Evolutionary conservation across 768 basidiomycete genomes (phyloP), one percentile per base, ranked within the genome.

Genomic region (Tricholoma sp.): DNA sequence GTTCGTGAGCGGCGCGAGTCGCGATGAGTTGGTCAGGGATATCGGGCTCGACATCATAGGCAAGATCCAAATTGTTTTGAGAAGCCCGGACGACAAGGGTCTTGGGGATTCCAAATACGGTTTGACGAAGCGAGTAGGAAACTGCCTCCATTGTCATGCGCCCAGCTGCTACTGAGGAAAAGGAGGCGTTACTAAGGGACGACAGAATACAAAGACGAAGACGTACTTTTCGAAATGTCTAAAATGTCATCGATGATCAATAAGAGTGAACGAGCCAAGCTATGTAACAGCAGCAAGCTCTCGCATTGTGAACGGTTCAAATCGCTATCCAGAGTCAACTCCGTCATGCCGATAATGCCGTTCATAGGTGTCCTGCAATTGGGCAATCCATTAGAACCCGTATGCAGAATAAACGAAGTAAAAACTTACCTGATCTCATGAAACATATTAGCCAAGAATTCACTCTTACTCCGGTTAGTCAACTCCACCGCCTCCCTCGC

Each of bases 121-220:
- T 96, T 64, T 94, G 88, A n/a, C 97, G 89, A 27, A 98, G 81
- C 9, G 95, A 98, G 74, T 96, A 99, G 1, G 95, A 89, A 16
- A 98, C 96, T 29, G 92, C 88, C 73, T 99, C 97, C 89, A 99
- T 97, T 1, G 94, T 98, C 97, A 99, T 99, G 12, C 97, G 89
- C 46, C 97, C 97, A 39, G 96, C 96, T 73, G 98, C 97, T 66
- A 98, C 95, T 98, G 8, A 29, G 29, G 29, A 29, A 29, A 29
- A 31, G 34, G 51, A 52, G 63, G 61, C 29, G 8, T 29, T 29
- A 50, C 57, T 31, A 64, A 59, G 59, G 43, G n/a, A 61, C 52
- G 50, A 19, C n/a, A 45, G 16, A 32, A 51, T 35, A 18, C 6
- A 19, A 9, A 8, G 29, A 31, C 45, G 29, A 32, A 9, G 16